Percentiles rank a stretch among this genome's conserved stretches.
phyloP scores from a whole-genome alignment of 768 basidiomycete species.

The Guyanaporus albipodus region DNA sequence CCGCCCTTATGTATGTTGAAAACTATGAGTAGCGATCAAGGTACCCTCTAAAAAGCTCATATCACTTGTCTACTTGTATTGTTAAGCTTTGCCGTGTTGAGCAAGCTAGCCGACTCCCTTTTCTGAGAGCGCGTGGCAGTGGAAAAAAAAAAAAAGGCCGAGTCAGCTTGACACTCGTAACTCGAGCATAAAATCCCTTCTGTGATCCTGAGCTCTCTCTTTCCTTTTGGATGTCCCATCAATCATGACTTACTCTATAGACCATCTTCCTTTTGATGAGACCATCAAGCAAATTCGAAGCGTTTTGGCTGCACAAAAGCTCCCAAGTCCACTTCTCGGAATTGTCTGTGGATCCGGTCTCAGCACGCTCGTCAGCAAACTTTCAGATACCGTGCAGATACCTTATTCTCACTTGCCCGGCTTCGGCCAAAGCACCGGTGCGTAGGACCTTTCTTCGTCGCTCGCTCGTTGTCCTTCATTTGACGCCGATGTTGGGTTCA shows the following conservation, averaged over 20 bases:
- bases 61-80: no score
- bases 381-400: constrained; percentile 55
- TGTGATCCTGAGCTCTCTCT: no score
- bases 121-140: no score
- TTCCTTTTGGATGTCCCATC: constrained; percentile 3
- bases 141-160: no score
- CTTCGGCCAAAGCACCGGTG: constrained; percentile 76
- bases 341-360: constrained; percentile 89
- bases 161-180: no score
- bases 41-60: no score
- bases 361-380: constrained; percentile 61
- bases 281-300: constrained; percentile 28
- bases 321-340: constrained; percentile 62
- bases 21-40: no score
- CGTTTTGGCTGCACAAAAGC: constrained; percentile 26
- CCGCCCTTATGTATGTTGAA: no score
- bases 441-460: constrained; percentile 8
- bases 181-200: no score
- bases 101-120: no score
- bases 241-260: constrained; percentile 14
- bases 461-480: neutral
- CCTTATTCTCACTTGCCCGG: constrained; percentile 68
- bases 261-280: constrained; percentile 24
- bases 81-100: no score
- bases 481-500: neutral